Evolutionary conservation across 352 stramenopile genomes (phyloP), one percentile per base, ranked within the genome.

Genomic region (Phytophthora sansomeana): DNA sequence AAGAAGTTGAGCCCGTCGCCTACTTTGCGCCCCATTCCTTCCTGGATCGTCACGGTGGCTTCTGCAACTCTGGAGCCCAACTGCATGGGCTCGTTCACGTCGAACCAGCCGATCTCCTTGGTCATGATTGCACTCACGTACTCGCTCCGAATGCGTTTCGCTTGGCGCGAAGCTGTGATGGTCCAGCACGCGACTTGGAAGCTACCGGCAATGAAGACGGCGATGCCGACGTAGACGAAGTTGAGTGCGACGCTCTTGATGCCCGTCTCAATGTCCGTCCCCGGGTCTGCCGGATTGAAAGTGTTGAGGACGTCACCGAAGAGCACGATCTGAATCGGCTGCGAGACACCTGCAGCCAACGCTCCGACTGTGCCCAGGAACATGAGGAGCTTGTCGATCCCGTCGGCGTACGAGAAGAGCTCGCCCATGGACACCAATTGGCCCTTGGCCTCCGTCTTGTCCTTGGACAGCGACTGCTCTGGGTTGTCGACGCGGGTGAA

Each of bases 291-390:
- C 7, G 85, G 82, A 51, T 91, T 91, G 49, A 92, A 91, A 8
- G 82, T 74, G 65, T 92, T 90, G 46, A 92, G 66, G 24, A 89
- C 73, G 55, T 92, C 81, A 9, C 84, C 84, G 58, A 94, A 80
- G 32, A 94, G 74, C 28, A 93, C 61, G 48, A 91, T 88, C 59
- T 92, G 82, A 10, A 93, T 65, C 7, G 84, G 86, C 55, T 91
- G 78, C 19, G 73, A 69, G 36, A 88, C 19, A 4, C 86, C 86
- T 3, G 74, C 67, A 2, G 63, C 55, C 5, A 91, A 50, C 3
- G 78, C 78, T 0, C 69, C 71, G 5, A 90, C 10, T 0, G 80
- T 76, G 36, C 85, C 85, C 2, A 82, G 36, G 6, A 63, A 46
- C 77, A 94, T 92, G 6, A 94, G 66, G 28, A 83, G 28, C 51